Conservation (phyloP, 2,329 filamentous ascomycete species). For the Parascedosporium putredinis region DNA sequence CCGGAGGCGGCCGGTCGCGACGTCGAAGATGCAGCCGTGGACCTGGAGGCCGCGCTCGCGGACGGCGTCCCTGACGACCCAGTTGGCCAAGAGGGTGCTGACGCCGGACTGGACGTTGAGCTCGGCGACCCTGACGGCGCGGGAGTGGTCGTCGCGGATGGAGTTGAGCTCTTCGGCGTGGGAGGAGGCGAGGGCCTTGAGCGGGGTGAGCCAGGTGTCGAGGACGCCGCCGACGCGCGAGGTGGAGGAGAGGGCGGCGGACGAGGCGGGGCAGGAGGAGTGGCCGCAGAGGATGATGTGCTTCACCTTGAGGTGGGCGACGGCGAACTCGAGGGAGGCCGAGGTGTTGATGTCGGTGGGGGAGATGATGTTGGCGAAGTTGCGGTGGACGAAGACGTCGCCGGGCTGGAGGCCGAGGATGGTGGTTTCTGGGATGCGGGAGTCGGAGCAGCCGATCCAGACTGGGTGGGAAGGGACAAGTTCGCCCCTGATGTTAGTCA, state of each 20-base stretch:
- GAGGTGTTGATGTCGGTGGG: slow-evolving; percentile 64
- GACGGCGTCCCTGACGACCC: slow-evolving; percentile 59
- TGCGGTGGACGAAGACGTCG: slow-evolving; percentile 82
- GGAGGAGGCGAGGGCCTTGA: slow-evolving; percentile 30
- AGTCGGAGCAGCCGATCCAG: slow-evolving; percentile 84
- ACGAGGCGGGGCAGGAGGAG: slow-evolving; percentile 56
- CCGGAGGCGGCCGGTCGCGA: slow-evolving; percentile 35
- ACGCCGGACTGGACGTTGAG: slow-evolving; percentile 65
- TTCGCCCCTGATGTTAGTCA: background rate
- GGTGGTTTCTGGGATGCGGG: slow-evolving; percentile 73
- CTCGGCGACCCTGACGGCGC: slow-evolving; percentile 56
- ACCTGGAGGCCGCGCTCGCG: slow-evolving; percentile 59
- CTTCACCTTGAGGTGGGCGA: slow-evolving; percentile 59
- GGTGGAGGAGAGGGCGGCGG: slow-evolving; percentile 39
- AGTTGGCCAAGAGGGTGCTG: slow-evolving; percentile 56
- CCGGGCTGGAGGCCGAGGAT: slow-evolving; percentile 69
- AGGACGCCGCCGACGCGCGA: slow-evolving; percentile 39
- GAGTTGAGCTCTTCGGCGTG: slow-evolving; percentile 45
- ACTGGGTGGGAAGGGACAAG: slow-evolving; percentile 29
- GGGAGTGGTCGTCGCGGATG: slow-evolving; percentile 42
- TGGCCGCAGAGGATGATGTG: slow-evolving; percentile 64
- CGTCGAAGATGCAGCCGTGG: slow-evolving; percentile 69
- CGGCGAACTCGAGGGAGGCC: slow-evolving; percentile 71
- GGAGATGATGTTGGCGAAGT: slow-evolving; percentile 77
- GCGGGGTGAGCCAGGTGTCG: slow-evolving; percentile 43